Evolutionary conservation across 805 yeast genomes (phyloP).

Genomic region (Candida golubevii): DNA sequence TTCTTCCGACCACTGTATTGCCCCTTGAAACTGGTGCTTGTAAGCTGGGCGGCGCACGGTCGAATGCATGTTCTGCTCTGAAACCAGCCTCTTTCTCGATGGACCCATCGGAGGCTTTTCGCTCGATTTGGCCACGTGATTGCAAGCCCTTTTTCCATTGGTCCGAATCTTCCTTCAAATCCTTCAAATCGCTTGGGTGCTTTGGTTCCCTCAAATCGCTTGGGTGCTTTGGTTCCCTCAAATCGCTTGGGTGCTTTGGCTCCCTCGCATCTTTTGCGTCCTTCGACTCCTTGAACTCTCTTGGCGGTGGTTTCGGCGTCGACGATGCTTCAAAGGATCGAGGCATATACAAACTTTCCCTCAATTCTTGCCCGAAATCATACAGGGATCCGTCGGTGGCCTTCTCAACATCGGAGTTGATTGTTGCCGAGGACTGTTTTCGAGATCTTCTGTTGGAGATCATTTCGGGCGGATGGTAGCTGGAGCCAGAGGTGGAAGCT

Average conservation of each 20-base stretch:
- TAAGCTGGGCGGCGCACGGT: too few relatives aligned
- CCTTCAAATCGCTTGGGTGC: too few relatives aligned
- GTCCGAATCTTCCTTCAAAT: too few relatives aligned
- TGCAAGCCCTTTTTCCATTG: too few relatives aligned
- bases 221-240: not conserved
- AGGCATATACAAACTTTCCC: conserved; percentile 4
- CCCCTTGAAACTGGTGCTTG: too few relatives aligned
- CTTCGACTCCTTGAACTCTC: not conserved
- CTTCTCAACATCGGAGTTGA: conserved; percentile 11
- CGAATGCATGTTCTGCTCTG: too few relatives aligned
- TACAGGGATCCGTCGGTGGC: conserved; percentile 8
- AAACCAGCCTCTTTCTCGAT: too few relatives aligned
- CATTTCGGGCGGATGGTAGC: conserved; percentile 59
- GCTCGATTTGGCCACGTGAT: too few relatives aligned
- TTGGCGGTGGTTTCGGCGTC: conserved; percentile 7
- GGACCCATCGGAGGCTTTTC: too few relatives aligned
- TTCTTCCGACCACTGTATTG: too few relatives aligned
- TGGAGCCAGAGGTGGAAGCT: not conserved
- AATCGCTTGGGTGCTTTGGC: conserved; percentile 1
- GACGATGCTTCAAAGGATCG: conserved; percentile 7
- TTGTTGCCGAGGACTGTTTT: conserved; percentile 15
- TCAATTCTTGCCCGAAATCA: conserved; percentile 15
- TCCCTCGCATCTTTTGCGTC: too few relatives aligned
- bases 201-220: too few relatives aligned
- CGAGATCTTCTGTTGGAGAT: conserved; percentile 51